Evolutionary conservation across 768 basidiomycete species (phyloP).

Genomic region (Dendrothele bispora): DNA sequence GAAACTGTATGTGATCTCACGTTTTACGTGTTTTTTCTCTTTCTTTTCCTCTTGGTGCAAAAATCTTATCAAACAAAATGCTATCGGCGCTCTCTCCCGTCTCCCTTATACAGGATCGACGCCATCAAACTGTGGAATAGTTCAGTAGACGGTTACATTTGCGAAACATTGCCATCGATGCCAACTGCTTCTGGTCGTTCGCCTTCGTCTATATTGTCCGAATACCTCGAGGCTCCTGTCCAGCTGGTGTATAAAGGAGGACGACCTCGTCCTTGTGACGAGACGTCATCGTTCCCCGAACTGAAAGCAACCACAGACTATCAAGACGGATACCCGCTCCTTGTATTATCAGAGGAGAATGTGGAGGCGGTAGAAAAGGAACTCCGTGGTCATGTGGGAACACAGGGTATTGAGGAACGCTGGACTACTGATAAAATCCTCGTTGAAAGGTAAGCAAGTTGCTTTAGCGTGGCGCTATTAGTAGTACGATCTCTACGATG

Average conservation of each 20-base stretch:
- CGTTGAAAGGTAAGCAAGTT: conserved; percentile 55
- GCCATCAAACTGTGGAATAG: conserved; percentile 51
- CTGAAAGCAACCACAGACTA: conserved; percentile 55
- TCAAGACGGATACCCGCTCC: conserved; percentile 73
- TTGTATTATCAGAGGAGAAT: conserved; percentile 69
- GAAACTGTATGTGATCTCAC: conserved; percentile 42
- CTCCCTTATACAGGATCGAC: conserved; percentile 40
- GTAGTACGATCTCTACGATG: no score
- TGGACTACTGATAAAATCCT: conserved; percentile 53
- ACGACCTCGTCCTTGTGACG: conserved; percentile 44
- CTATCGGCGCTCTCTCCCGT: conserved; percentile 3
- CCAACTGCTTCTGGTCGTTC: conserved; percentile 34
- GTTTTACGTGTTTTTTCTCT: background rate
- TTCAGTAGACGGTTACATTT: conserved; percentile 67
- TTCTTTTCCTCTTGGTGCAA: no score
- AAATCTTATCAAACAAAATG: no score
- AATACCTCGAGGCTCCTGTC: conserved; percentile 61
- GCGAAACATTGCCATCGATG: conserved; percentile 35
- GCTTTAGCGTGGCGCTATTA: background rate
- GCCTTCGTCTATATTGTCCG: conserved; percentile 56
- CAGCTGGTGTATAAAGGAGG: conserved; percentile 71
- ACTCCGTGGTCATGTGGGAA: conserved; percentile 45
- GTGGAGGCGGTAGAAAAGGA: conserved; percentile 50
- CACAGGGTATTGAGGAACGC: conserved; percentile 45
- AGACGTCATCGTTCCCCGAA: conserved; percentile 57